Percentiles rank a stretch among this genome's conserved stretches.
phyloP scores from a whole-genome alignment of 371 early-diverging fungal genomes.

The Basidiobolus meristosporus region DNA sequence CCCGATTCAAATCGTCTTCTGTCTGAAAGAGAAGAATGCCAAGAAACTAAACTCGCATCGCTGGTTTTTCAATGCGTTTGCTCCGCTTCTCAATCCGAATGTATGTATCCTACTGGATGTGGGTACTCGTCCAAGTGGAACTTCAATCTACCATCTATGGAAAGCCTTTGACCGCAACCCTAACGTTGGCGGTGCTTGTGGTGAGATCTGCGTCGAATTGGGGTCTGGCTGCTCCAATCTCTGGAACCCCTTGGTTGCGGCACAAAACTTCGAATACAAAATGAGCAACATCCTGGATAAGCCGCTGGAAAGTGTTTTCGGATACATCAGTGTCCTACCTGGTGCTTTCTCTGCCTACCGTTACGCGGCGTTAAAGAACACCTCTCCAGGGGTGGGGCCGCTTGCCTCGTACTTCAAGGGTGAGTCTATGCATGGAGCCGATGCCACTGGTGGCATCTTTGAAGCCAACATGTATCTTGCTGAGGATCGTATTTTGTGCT shows the following conservation, averaged over 20 bases:
- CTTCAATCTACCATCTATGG: slow-evolving; percentile 46
- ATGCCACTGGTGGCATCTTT: slow-evolving; percentile 25
- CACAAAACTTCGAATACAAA: slow-evolving; percentile 75
- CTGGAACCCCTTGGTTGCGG: slow-evolving; percentile 53
- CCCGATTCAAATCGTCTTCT: slow-evolving; percentile 64
- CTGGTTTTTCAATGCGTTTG: slow-evolving; percentile 78
- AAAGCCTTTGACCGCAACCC: slow-evolving; percentile 36
- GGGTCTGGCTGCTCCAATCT: slow-evolving; percentile 26
- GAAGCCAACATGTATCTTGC: slow-evolving; percentile 61
- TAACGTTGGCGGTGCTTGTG: slow-evolving; percentile 61
- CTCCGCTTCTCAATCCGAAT: slow-evolving; percentile 37
- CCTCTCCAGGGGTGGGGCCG: slow-evolving; percentile 32
- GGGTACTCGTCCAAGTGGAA: slow-evolving; percentile 37
- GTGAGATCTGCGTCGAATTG: slow-evolving; percentile 38
- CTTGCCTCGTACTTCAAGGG: slow-evolving; percentile 43
- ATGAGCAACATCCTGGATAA: slow-evolving; percentile 73
- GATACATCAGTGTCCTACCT: slow-evolving; percentile 65
- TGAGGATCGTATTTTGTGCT: slow-evolving; percentile 55
- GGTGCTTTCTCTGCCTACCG: slow-evolving; percentile 57
- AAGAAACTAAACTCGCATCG: slow-evolving; percentile 80
- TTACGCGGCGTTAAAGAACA: slow-evolving; percentile 27
- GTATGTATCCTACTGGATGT: slow-evolving; percentile 61
- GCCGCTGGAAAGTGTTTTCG: slow-evolving; percentile 62
- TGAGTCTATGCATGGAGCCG: slow-evolving; percentile 19
- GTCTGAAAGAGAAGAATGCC: slow-evolving; percentile 70